Conservation (phyloP, 129 eudicot species). For the Flaveria ramosissima region DNA sequence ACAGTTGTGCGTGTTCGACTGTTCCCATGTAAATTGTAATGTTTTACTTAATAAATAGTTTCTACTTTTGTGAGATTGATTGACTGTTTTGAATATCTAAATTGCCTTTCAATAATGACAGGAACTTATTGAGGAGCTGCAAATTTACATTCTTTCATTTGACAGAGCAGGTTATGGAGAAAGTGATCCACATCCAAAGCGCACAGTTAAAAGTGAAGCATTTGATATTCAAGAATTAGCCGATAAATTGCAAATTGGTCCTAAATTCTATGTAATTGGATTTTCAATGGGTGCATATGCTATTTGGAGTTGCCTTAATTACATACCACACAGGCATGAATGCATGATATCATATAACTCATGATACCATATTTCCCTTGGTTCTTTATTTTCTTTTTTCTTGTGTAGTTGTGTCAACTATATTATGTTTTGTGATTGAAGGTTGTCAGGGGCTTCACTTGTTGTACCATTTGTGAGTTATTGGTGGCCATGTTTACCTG, state of each 20-base stretch:
- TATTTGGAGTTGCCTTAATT: constrained; percentile 70
- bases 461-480: constrained; percentile 60
- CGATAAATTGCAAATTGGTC: constrained; percentile 62
- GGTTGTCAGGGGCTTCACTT: constrained; percentile 68
- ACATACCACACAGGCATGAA: constrained; percentile 83
- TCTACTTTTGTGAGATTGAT: background rate
- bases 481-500: constrained; percentile 71
- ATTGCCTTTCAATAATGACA: constrained; percentile 17
- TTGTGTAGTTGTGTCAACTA: constrained; percentile 17
- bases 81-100: constrained; percentile 4
- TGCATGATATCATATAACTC: constrained; percentile 36
- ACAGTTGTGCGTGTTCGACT: background rate
- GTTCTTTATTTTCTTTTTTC: background rate
- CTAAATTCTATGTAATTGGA: constrained; percentile 70
- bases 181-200: constrained; percentile 73
- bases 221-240: constrained; percentile 78
- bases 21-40: background rate
- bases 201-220: constrained; percentile 82
- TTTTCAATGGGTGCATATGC: constrained; percentile 75
- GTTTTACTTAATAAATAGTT: background rate
- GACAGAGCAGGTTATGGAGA: constrained; percentile 94
- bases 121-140: constrained; percentile 67
- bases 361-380: constrained; percentile 3
- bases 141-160: constrained; percentile 53
- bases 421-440: constrained; percentile 22